Percentiles rank a stretch among this genome's conserved stretches.
Conservation (phyloP, 306 rosid species). For the barrel medic (Medicago truncatula) region MtrunA17r5.0-ANR NC_053049.1:31958001-31958500, state of each 20-base stretch:
- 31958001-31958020: neutral
- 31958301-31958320: constrained; percentile 91
- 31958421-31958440: constrained; percentile 45
- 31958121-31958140: constrained; percentile 6
- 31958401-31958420: constrained; percentile 76
- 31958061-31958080: neutral
- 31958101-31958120: neutral
- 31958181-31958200: constrained; percentile 14
- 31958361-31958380: constrained; percentile 49
- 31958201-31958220: constrained; percentile 2
- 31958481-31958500: constrained; percentile 15
- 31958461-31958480: constrained; percentile 14
- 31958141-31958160: constrained; percentile 20
- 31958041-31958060: neutral
- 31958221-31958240: neutral
- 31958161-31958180: constrained; percentile 19
- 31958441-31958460: constrained; percentile 25
- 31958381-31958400: constrained; percentile 58
- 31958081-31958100: neutral
- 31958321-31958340: constrained; percentile 87
- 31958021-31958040: neutral
- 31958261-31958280: constrained; percentile 26
- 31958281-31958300: constrained; percentile 47
- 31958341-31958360: constrained; percentile 84
- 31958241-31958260: constrained; percentile 13